Evolutionary conservation across 208 protist species (phyloP).

Genomic region (Herpetomonas muscarum): DNA sequence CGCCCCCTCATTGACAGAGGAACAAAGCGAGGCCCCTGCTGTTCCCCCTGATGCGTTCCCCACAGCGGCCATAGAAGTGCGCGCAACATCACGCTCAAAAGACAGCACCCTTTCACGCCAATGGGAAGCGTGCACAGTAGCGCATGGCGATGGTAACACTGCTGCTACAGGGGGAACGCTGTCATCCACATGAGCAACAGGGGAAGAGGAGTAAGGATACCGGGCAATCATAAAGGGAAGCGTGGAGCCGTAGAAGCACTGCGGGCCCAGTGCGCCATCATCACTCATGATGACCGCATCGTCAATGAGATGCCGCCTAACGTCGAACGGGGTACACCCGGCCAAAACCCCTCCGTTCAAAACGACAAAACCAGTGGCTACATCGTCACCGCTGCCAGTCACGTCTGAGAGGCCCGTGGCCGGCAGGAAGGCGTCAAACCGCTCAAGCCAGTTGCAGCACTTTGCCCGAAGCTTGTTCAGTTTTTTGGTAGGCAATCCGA

Average conservation of each 20-base stretch:
- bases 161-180: not conserved
- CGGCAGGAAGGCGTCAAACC: not conserved
- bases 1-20: too few relatives aligned
- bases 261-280: constrained; percentile 1
- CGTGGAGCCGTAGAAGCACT: constrained; percentile 23
- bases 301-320: constrained; percentile 28
- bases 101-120: too few relatives aligned
- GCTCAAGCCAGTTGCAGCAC: not conserved
- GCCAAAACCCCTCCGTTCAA: constrained; percentile 59
- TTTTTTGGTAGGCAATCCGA: not conserved
- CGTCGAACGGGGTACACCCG: constrained; percentile 34
- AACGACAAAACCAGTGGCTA: constrained; percentile 36
- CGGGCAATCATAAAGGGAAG: constrained; percentile 28
- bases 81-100: too few relatives aligned
- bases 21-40: too few relatives aligned
- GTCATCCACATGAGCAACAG: not conserved
- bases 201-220: not conserved
- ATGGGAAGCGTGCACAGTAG: too few relatives aligned
- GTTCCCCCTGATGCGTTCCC: too few relatives aligned
- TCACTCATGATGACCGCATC: constrained; percentile 11
- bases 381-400: not conserved
- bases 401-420: not conserved
- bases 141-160: not conserved
- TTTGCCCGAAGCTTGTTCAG: not conserved
- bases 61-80: too few relatives aligned